These are phyloP conservation scores for Urtica urens DNA, from an alignment of 306 rosid genomes.

Conservation along the genomic window DNA sequence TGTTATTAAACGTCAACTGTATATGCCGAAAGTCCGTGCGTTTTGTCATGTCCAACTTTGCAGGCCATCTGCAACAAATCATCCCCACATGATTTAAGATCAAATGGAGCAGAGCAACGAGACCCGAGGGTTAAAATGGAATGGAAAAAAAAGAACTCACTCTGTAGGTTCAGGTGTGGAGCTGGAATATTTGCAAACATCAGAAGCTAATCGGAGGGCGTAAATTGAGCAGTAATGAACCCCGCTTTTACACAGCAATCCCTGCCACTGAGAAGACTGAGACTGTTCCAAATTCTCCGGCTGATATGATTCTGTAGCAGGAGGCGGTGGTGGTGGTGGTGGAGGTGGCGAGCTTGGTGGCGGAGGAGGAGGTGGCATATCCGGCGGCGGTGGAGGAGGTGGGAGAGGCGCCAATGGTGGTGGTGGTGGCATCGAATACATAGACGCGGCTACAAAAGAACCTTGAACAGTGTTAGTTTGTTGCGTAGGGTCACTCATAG, in stretches of 20 bases:
- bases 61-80: constrained; percentile 73
- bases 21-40: constrained; percentile 85
- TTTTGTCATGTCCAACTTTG: constrained; percentile 88
- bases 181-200: constrained; percentile 63
- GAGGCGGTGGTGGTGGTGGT: constrained; percentile 48
- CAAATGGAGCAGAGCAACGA: not conserved
- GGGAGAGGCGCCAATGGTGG: constrained; percentile 65
- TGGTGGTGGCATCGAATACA: constrained; percentile 56
- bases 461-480: constrained; percentile 44
- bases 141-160: constrained; percentile 28
- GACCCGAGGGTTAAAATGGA: constrained; percentile 12
- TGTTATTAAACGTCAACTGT: constrained; percentile 62
- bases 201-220: constrained; percentile 60
- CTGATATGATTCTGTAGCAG: constrained; percentile 34
- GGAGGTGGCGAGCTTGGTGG: constrained; percentile 70
- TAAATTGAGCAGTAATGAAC: constrained; percentile 75
- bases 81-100: constrained; percentile 5
- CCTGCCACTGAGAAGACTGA: constrained; percentile 66
- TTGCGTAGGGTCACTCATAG: constrained; percentile 40
- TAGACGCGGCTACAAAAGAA: constrained; percentile 42
- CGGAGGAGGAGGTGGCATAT: constrained; percentile 71
- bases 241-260: constrained; percentile 80
- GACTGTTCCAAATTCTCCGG: constrained; percentile 37
- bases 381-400: constrained; percentile 73
- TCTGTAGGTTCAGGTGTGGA: constrained; percentile 68